Evolutionary conservation across 2,329 filamentous ascomycete genomes (phyloP), one percentile per base, ranked within the genome.

Genomic region (Gyromitra esculenta): DNA sequence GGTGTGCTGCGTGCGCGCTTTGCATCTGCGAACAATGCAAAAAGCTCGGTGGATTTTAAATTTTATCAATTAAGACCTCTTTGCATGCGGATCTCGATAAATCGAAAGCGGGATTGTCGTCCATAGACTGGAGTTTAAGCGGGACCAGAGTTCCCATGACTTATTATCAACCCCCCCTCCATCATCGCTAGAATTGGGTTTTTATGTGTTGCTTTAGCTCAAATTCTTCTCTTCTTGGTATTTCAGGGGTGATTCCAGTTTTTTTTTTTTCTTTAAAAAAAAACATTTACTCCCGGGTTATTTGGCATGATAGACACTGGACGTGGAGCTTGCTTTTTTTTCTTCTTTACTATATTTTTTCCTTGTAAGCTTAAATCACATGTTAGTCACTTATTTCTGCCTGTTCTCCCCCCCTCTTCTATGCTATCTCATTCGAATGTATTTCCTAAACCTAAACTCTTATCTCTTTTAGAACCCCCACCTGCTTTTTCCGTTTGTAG

Each of bases 11-110:
- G 18, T 78, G 76, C 15, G 41, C 74, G 6, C 54, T 78, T 7
- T 78, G 76, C 43, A 75, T 78, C 11, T 78, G 76, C 39, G 65
- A 75, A 13, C 68, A 68, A n/a, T 78, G 76, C 52, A 78, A 77
- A 68, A 75, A 48, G 11, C 50, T 76, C 54, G 76, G 76, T 57
- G 74, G 76, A 45, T 77, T 78, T 43, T 78, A 62, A 77, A 54
- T 52, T 62, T 25, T 41, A 43, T 54, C 18, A 54, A 43, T 54
- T 13, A 54, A 48, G 13, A 31, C 43, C 31, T 41, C 7, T 41
- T 3, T 35, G 41, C 54, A 60, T 45, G 35, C 18, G 43, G 67
- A 52, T 41, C 18, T n/a, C 37, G 57, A 64, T 54, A 63, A 18
- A 1, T 43, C 56, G 18, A 56, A 56, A 6, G 5, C 15, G 31